phyloP scores from a whole-genome alignment of 768 basidiomycete genomes.

The Candolleomyces eurysporus region DNA sequence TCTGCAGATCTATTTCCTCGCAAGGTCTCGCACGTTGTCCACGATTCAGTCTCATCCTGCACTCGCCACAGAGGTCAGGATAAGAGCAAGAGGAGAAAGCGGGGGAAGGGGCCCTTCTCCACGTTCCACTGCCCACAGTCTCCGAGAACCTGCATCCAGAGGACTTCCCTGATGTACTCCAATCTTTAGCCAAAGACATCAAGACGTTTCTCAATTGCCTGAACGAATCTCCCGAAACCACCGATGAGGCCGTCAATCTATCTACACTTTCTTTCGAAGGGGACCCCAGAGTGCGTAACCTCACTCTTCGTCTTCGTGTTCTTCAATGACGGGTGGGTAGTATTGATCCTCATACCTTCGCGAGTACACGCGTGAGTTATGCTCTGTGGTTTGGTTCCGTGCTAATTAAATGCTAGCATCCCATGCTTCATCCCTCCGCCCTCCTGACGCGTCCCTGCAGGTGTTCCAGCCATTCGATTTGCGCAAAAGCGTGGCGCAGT shows the following conservation, averaged over 20 bases:
- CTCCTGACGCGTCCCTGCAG: conserved; percentile 25
- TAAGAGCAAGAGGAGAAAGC: conserved; percentile 27
- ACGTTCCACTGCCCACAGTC: conserved; percentile 51
- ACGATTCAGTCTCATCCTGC: conserved; percentile 33
- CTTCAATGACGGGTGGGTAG: conserved; percentile 17
- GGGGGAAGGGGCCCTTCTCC: conserved; percentile 41
- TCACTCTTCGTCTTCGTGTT: not conserved
- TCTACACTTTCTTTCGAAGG: conserved; percentile 67
- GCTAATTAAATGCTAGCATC: not conserved
- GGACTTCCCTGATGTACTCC: conserved; percentile 63
- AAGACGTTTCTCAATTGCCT: conserved; percentile 66
- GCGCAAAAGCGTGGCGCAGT: conserved; percentile 70
- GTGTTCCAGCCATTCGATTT: conserved; percentile 74
- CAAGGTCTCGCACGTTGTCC: conserved; percentile 47
- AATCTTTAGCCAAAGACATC: conserved; percentile 59
- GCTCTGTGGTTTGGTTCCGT: not conserved
- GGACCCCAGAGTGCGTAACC: conserved; percentile 55
- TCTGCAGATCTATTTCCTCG: conserved; percentile 75
- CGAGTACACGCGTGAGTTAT: conserved; percentile 53
- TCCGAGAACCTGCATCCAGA: conserved; percentile 61
- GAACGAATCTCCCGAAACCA: conserved; percentile 79
- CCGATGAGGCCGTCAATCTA: conserved; percentile 67
- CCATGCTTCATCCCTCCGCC: not conserved
- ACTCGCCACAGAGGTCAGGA: conserved; percentile 25
- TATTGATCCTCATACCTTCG: conserved; percentile 75